Evolutionary conservation across 345 rosid species (phyloP), one percentile per base, ranked within the genome.

Genomic region (Bruguiera gymnorhiza): DNA sequence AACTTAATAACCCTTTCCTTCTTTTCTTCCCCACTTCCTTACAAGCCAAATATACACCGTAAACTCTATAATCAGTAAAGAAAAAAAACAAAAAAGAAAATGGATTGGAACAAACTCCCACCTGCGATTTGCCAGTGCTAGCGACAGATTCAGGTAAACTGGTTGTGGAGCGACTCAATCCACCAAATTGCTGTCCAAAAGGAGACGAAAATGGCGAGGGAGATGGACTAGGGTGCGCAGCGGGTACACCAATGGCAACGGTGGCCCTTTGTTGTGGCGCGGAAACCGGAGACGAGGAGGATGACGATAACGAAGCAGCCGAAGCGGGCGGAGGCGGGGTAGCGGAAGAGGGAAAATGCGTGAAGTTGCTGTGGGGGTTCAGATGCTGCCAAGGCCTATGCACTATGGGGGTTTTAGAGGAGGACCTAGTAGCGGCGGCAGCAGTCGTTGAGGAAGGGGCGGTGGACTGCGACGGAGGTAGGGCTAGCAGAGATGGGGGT

Each of bases 371-470:
- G 64, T 85, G 78, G 18, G 78, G 70, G 8, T 69, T 69, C 8
- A 56, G 86, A 69, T 85, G 96, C 58, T 88, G 92, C 96, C 92
- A 90, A 10, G 92, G 87, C 76, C 94, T 82, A 59, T 88, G 74
- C 43, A 86, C 75, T 65, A 80, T 18, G 36, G 82, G 65, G 9
- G 80, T 8, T 16, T 56, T 56, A 16, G 78, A 59, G 76, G 72
- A 5, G 85, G 78, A 10, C 84, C 4, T 72, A 66, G 56, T 53
- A 69, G 13, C 50, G 62, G 58, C 6, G 73, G 75, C 29, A 72
- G n/a, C 26, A 6, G 75, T 10, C 84, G 60, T 24, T 76, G 58
- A 29, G 50, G 50, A 13, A 43, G 50, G 18, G 5, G 50, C 18
- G 19, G 50, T 5, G 19, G 84, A 54, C 30, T 79, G 82, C 4